Conservation (phyloP, 1,139 yeast species). For the Yamadazyma sp. region DNA sequence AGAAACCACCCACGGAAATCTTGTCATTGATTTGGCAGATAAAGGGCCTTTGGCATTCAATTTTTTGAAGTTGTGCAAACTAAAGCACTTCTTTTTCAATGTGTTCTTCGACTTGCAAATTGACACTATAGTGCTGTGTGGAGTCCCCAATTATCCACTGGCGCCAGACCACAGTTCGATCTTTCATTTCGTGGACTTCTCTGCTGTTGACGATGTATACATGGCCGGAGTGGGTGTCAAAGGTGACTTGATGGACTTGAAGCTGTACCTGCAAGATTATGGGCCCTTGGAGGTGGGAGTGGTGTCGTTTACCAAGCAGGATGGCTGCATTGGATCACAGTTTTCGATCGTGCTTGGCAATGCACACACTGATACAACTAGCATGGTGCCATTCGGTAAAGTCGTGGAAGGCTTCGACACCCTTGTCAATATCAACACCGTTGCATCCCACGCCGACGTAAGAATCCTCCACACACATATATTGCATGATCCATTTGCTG, state of each 20-base stretch:
- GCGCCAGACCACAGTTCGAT: conserved; percentile 25
- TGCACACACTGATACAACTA: background rate
- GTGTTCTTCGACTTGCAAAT: conserved; percentile 46
- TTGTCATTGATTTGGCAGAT: conserved; percentile 53
- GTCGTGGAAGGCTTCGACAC: conserved; percentile 54
- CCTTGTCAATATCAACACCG: conserved; percentile 41
- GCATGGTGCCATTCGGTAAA: conserved; percentile 44
- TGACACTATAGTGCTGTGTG: conserved; percentile 41
- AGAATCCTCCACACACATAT: conserved; percentile 52
- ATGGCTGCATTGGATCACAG: conserved; percentile 25
- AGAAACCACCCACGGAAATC: conserved; percentile 53
- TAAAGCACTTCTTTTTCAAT: conserved; percentile 52
- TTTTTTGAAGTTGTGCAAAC: conserved; percentile 56
- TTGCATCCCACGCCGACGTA: conserved; percentile 43
- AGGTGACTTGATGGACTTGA: background rate
- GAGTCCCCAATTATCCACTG: conserved; percentile 41
- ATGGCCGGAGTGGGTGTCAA: background rate
- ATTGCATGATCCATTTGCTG: conserved; percentile 56
- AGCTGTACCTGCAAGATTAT: background rate
- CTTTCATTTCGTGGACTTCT: conserved; percentile 8
- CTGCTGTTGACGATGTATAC: background rate
- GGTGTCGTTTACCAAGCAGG: conserved; percentile 31
- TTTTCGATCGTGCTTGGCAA: conserved; percentile 26
- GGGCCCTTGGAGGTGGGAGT: conserved; percentile 28
- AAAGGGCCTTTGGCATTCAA: conserved; percentile 34